These are phyloP conservation scores for Zoysia pacifica DNA, from an alignment of 176 grass and related monocot species.

Conservation along the genomic window DNA sequence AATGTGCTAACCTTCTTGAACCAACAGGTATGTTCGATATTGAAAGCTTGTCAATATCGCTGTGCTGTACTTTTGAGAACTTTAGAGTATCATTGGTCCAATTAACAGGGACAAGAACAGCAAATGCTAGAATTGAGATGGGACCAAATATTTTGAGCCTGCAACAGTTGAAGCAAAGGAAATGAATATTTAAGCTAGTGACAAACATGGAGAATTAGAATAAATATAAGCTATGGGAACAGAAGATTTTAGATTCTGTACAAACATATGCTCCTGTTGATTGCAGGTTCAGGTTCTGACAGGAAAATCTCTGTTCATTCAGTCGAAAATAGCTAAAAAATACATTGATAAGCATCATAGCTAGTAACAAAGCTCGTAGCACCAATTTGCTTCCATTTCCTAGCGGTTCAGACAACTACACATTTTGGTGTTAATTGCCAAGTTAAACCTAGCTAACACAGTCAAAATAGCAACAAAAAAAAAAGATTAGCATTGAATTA, in stretches of 20 bases:
- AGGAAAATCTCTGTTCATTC: too few species aligned
- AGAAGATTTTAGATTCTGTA: constrained; percentile 23
- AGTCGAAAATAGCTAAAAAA: too few species aligned
- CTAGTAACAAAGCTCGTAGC: too few species aligned
- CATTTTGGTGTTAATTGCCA: too few species aligned
- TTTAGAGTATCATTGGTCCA: constrained; percentile 85
- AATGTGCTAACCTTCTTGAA: constrained; percentile 64
- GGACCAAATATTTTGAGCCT: constrained; percentile 98
- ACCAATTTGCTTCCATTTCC: too few species aligned
- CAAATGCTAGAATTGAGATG: constrained; percentile 78
- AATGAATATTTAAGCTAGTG: too few species aligned
- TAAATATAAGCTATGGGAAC: not conserved
- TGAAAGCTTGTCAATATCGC: constrained; percentile 82
- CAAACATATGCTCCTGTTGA: constrained; percentile 1
- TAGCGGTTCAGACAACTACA: too few species aligned
- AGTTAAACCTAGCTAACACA: not conserved
- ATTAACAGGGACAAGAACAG: constrained; percentile 89
- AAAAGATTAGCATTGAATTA: constrained; percentile 13
- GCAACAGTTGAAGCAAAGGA: constrained; percentile 25
- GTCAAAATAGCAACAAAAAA: not conserved
- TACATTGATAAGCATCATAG: too few species aligned
- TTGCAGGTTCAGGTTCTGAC: too few species aligned
- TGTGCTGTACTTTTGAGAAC: constrained; percentile 45
- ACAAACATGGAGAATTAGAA: constrained; percentile 26
- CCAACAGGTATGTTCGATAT: constrained; percentile 89